These are phyloP conservation scores for Pilasporangium apinafurcum DNA, from an alignment of 352 stramenopile species.

Conservation along the genomic window DNA sequence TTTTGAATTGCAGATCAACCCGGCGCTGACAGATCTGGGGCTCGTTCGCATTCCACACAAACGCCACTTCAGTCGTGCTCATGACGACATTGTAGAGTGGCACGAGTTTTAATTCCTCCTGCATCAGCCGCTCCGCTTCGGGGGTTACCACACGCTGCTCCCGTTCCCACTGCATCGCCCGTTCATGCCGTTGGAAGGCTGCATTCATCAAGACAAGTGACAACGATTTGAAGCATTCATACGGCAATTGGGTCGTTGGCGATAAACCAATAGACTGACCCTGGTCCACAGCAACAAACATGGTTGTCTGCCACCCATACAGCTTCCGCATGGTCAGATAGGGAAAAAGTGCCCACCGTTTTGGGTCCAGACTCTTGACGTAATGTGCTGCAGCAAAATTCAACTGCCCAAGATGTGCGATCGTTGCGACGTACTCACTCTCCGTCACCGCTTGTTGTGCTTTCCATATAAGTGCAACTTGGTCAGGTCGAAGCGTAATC, in stretches of 20 bases:
- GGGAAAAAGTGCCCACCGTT: conserved; percentile 38
- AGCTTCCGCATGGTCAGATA: conserved; percentile 27
- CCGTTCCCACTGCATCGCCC: conserved; percentile 26
- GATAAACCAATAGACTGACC: conserved; percentile 7
- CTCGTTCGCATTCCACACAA: conserved; percentile 37
- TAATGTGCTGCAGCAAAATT: conserved; percentile 29
- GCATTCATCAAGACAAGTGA: conserved; percentile 25
- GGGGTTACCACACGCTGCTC: conserved; percentile 35
- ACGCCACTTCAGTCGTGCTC: conserved; percentile 33
- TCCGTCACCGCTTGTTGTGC: conserved; percentile 32
- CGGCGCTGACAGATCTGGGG: conserved; percentile 33
- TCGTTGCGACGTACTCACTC: conserved; percentile 20
- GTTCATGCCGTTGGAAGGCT: conserved; percentile 27
- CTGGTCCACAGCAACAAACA: conserved; percentile 17
- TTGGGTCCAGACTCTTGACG: conserved; percentile 21
- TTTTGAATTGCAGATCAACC: conserved; percentile 38
- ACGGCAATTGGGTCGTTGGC: conserved; percentile 18
- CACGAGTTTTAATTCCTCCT: conserved; percentile 28
- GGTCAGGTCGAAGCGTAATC: conserved; percentile 11
- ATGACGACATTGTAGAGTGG: conserved; percentile 33
- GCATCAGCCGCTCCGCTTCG: conserved; percentile 34
- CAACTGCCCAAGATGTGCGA: conserved; percentile 19
- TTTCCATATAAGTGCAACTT: conserved; percentile 27
- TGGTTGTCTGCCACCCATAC: conserved; percentile 45
- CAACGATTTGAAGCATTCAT: conserved; percentile 32